Base-by-base conservation (phyloP, 495 filamentous ascomycete genomes). In the Penicillium coprophilum region DNA sequence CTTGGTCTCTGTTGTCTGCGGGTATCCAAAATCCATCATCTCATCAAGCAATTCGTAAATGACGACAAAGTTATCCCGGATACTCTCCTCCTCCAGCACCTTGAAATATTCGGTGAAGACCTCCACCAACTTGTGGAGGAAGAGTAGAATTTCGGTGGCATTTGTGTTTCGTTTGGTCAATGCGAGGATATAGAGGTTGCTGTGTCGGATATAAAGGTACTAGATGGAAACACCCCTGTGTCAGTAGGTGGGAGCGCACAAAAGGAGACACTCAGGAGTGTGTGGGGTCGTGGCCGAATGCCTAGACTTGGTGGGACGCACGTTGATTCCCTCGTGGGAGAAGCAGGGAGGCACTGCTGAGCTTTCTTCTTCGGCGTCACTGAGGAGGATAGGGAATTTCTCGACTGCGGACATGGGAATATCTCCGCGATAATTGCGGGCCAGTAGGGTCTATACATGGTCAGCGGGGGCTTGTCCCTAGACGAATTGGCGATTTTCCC, bases 21-120 rank as follows among this genome's bases (percentile, higher is more conserved):
- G 95, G 72, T 99, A 96, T 47, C 95, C 95, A 77, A 97, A 99
- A 72, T 99, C 95, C 95, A 99, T 99, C 95, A 99, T 99, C 77
- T 99, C 95, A 71, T 99, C 95, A 60, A 99, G 84, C 51, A 99
- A 76, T 75, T 99, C 95, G 79, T 99, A 99, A 66, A 99, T 99
- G 66, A 99, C 83, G 72, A 99, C 95, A 64, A 97, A 99, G 79
- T 99, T 99, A 77, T 99, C 95, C 53, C 95, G 88, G 69, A 99
- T 99, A 71, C 90, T 96, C 75, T 99, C 95, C 73, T 99, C 95
- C 72, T 99, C 95, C 50, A 99, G 83, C 65, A 96, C 93, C 71
- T 99, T 99, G 80, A 99, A 99, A 78, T 99, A 99, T 72, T 99
- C 95, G 41, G 95, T 97, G 68, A 99, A 97, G 46, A 97, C 95